Percentiles rank a stretch among this genome's conserved stretches.
These are phyloP conservation scores for Lycium barbarum DNA, from an alignment of 257 asterid species.

Conservation along the genomic window DNA sequence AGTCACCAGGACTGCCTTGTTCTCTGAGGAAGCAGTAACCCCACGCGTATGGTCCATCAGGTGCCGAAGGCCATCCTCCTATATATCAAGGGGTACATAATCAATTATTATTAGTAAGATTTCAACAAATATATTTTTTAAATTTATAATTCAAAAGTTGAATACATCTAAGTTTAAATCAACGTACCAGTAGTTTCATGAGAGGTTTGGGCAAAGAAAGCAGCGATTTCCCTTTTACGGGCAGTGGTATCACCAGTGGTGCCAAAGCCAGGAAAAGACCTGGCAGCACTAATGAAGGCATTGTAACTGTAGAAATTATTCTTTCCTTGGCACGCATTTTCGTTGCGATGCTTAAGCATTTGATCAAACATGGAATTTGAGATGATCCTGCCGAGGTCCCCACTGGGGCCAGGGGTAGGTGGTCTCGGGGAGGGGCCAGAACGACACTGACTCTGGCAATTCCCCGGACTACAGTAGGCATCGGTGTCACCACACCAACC, in stretches of 20 bases:
- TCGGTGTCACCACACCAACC: constrained; percentile 16
- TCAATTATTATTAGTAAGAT: background rate
- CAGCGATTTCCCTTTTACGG: constrained; percentile 45
- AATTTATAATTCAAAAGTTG: background rate
- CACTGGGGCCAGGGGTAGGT: background rate
- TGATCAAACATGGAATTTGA: constrained; percentile 32
- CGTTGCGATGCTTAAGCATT: constrained; percentile 38
- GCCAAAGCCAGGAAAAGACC: constrained; percentile 37
- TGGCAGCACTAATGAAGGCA: constrained; percentile 39
- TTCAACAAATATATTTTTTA: background rate
- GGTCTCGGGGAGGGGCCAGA: background rate
- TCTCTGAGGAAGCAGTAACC: constrained; percentile 46
- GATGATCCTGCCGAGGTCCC: background rate
- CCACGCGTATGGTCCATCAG: constrained; percentile 50
- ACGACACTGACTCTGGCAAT: constrained; percentile 22
- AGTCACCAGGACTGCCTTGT: constrained; percentile 28
- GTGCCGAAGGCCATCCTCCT: constrained; percentile 48
- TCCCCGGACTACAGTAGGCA: background rate
- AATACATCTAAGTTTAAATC: background rate
- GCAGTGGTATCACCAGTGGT: constrained; percentile 38
- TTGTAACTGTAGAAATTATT: constrained; percentile 43
- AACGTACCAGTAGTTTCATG: constrained; percentile 34
- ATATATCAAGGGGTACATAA: background rate
- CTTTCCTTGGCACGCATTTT: constrained; percentile 35
- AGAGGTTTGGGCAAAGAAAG: constrained; percentile 48